These are phyloP conservation scores for Wickerhamomyces silvicola DNA, from an alignment of 805 yeast genomes.

Conservation along the genomic window DNA sequence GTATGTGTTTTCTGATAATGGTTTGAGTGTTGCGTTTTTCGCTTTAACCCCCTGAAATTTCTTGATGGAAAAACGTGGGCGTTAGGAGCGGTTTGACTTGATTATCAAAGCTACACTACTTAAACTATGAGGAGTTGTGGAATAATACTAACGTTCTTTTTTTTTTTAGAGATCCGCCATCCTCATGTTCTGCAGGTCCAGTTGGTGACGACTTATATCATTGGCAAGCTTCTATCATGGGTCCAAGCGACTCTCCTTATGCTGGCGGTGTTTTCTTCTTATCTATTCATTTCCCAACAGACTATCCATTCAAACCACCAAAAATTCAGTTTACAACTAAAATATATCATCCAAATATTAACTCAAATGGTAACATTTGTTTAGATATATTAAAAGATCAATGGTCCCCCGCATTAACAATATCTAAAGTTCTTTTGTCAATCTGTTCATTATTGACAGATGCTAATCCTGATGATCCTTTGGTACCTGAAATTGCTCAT, in stretches of 20 bases:
- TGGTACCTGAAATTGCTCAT: conserved; percentile 97
- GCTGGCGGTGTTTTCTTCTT: conserved; percentile 94
- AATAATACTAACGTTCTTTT: neutral
- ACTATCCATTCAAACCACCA: conserved; percentile 98
- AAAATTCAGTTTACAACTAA: conserved; percentile 89
- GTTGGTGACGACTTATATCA: conserved; percentile 96
- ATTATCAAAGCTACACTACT: too few relatives aligned
- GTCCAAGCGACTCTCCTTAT: conserved; percentile 91
- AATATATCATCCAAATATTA: conserved; percentile 96
- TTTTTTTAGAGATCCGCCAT: conserved; percentile 82
- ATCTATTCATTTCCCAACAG: conserved; percentile 96
- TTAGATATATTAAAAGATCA: conserved; percentile 94
- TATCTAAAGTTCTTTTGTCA: conserved; percentile 89
- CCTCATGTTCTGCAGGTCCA: conserved; percentile 98
- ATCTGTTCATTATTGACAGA: conserved; percentile 94
- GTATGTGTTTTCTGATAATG: conserved; percentile 51
- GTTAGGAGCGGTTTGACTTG: too few relatives aligned
- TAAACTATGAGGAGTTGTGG: too few relatives aligned
- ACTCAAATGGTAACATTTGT: conserved; percentile 93
- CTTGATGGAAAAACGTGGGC: too few relatives aligned
- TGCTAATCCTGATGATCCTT: conserved; percentile 98
- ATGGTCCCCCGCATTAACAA: conserved; percentile 98
- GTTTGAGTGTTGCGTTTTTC: too few relatives aligned
- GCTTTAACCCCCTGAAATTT: too few relatives aligned
- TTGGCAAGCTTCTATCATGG: conserved; percentile 99